A percentile compares a stretch with the other conserved stretches of the same genome.
These are phyloP conservation scores for Grosmannia huntii DNA, from an alignment of 2,329 filamentous ascomycete species.

Conservation along the genomic window DNA sequence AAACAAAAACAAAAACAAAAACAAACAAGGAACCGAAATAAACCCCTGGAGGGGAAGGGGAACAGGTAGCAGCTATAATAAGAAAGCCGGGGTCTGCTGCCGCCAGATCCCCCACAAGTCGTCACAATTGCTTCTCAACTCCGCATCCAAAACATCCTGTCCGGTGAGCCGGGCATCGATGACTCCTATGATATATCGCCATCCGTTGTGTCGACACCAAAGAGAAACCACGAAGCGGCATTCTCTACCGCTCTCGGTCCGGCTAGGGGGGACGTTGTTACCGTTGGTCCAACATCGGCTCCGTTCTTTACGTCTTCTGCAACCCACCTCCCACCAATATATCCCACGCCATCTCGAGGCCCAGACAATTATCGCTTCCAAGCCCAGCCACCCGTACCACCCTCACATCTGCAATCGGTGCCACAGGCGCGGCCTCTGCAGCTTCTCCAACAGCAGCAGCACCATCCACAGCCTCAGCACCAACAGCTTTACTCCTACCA, in stretches of 20 bases:
- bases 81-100: slow-evolving; percentile 19
- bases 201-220: slow-evolving; percentile 21
- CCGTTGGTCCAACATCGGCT: neutral
- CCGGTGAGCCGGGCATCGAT: slow-evolving; percentile 28
- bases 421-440: neutral
- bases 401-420: neutral
- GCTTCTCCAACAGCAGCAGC: neutral
- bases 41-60: neutral
- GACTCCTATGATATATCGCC: slow-evolving; percentile 18
- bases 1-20: neutral
- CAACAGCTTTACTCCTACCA: neutral
- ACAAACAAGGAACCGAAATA: neutral
- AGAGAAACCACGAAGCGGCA: slow-evolving; percentile 24
- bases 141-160: slow-evolving; percentile 38
- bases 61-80: slow-evolving; percentile 5
- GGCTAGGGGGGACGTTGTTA: neutral
- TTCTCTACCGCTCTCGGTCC: slow-evolving; percentile 13
- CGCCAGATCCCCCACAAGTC: slow-evolving; percentile 23
- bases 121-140: slow-evolving; percentile 38
- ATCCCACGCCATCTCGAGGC: neutral
- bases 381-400: neutral
- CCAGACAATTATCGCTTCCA: neutral
- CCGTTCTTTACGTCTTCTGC: neutral
- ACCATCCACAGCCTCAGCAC: neutral
- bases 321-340: neutral